Percentiles rank a stretch among this genome's conserved stretches.
Evolutionary conservation across 495 filamentous ascomycete genomes (phyloP).

Genomic region (Aspergillus ellipticus): DNA sequence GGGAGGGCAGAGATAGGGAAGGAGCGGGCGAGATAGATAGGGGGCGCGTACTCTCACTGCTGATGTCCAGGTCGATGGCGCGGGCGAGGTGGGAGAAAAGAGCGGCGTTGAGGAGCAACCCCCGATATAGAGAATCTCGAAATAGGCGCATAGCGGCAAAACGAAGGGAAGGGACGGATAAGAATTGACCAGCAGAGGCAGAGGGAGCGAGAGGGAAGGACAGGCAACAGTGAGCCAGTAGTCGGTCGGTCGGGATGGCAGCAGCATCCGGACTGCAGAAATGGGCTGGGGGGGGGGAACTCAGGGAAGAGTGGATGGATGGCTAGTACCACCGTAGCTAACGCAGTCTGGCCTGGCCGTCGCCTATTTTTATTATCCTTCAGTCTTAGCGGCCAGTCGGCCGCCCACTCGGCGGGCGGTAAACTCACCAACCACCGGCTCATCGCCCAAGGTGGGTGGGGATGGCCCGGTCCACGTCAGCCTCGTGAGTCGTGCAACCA

Average conservation of each 20-base stretch:
- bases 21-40: not conserved
- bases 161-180: not conserved
- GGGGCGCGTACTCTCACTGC: constrained; percentile 4
- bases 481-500: not conserved
- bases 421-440: not conserved
- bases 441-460: too few relatives aligned
- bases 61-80: constrained; percentile 10
- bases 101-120: not conserved
- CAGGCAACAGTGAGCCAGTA: not conserved
- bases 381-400: too few relatives aligned
- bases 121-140: not conserved
- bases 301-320: too few relatives aligned
- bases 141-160: not conserved
- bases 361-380: not conserved
- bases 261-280: not conserved
- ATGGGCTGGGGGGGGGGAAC: not conserved
- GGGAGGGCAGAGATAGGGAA: not conserved
- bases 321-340: too few relatives aligned
- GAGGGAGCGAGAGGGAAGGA: not conserved
- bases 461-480: not conserved
- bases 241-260: not conserved
- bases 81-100: not conserved
- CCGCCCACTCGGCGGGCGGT: not conserved
- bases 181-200: not conserved
- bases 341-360: not conserved